Evolutionary conservation across 2,329 filamentous ascomycete species (phyloP).

Genomic region (Torrubiella hemipterigena): DNA sequence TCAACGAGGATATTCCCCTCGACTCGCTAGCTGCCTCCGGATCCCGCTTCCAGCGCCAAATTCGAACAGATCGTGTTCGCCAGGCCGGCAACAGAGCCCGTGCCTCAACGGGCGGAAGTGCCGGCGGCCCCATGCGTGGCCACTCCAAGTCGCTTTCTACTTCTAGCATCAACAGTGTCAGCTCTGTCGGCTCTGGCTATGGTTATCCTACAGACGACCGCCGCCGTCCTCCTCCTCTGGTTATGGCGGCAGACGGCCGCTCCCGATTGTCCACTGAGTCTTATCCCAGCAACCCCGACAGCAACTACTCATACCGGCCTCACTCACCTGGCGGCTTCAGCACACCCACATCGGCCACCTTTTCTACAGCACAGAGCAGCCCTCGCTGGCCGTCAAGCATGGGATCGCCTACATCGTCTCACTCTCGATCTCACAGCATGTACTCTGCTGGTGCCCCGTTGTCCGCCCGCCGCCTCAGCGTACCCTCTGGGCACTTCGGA

Average conservation of each 20-base stretch:
- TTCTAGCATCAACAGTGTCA: conserved; percentile 70
- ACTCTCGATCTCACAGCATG: conserved; percentile 60
- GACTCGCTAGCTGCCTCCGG: conserved; percentile 89
- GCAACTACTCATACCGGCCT: conserved; percentile 49
- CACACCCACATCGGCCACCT: conserved; percentile 75
- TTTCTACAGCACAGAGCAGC: conserved; percentile 64
- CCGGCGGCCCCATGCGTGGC: conserved; percentile 58
- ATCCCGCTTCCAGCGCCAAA: conserved; percentile 83
- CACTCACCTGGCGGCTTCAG: conserved; percentile 64
- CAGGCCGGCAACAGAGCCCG: conserved; percentile 60
- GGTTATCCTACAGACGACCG: conserved; percentile 54
- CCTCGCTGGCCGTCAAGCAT: conserved; percentile 59
- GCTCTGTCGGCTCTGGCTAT: conserved; percentile 54
- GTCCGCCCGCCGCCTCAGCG: conserved; percentile 65
- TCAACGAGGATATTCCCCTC: conserved; percentile 91
- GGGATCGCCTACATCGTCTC: conserved; percentile 59
- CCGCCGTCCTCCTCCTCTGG: conserved; percentile 66
- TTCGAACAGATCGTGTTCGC: conserved; percentile 74
- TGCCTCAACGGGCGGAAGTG: conserved; percentile 65
- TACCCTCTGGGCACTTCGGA: conserved; percentile 63
- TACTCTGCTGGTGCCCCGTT: conserved; percentile 52
- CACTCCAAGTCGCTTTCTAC: conserved; percentile 79
- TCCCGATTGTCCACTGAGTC: conserved; percentile 57
- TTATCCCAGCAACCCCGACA: conserved; percentile 51
- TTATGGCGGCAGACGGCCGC: conserved; percentile 66